phyloP scores from a whole-genome alignment of 139 green algal genomes.

The Volvox reticuliferus region DNA sequence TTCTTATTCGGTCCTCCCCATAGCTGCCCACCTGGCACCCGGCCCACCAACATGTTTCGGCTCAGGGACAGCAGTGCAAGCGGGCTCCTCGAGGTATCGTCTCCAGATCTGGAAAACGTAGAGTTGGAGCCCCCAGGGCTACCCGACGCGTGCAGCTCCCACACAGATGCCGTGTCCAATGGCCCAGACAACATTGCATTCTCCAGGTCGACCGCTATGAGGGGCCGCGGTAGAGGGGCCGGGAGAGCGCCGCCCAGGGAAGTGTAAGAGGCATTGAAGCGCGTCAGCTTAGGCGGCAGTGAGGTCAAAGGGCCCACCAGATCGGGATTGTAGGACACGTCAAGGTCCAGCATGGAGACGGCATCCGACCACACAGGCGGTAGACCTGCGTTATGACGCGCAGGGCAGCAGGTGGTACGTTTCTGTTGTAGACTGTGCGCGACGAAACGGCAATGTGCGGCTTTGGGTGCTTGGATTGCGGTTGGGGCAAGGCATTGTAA shows the following conservation, averaged over 20 bases:
- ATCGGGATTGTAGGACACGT: neutral
- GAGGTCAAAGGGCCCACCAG: neutral
- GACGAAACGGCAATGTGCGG: too few relatives aligned
- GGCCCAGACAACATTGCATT: neutral
- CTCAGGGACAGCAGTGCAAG: neutral
- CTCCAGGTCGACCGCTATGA: neutral
- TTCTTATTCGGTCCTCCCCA: too few relatives aligned
- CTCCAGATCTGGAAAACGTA: neutral
- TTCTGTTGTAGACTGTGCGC: too few relatives aligned
- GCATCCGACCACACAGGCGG: neutral
- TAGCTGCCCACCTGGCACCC: slow-evolving; percentile 7
- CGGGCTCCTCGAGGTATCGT: too few relatives aligned
- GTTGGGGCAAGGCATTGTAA: too few relatives aligned
- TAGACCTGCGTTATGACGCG: neutral
- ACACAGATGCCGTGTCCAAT: too few relatives aligned
- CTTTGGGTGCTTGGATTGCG: too few relatives aligned
- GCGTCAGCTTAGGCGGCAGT: neutral
- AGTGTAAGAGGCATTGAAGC: slow-evolving; percentile 12
- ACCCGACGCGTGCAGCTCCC: neutral
- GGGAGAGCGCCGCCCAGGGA: slow-evolving; percentile 18
- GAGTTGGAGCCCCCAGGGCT: too few relatives aligned
- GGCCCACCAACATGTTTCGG: neutral
- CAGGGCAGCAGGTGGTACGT: neutral
- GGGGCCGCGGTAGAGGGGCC: neutral
- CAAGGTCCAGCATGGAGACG: neutral